phyloP scores from a whole-genome alignment of 2,329 filamentous ascomycete species.

The Venturia aucupariae region DNA sequence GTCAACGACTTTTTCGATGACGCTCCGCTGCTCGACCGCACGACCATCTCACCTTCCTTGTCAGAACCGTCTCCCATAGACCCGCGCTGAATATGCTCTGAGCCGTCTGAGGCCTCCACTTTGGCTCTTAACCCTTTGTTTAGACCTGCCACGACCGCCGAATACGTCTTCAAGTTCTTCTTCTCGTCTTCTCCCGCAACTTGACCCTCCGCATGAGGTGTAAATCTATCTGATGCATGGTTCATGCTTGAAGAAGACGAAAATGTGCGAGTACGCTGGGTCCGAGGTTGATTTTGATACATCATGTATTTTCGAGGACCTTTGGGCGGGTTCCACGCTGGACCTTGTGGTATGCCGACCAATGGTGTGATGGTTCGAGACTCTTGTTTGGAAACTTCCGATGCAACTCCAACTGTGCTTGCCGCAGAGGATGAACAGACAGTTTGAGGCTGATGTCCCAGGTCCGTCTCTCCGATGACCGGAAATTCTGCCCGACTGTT shows the following conservation, averaged over 20 bases:
- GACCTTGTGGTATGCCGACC: not conserved
- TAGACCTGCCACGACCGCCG: not conserved
- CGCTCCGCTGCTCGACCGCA: not conserved
- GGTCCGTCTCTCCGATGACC: not conserved
- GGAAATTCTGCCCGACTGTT: not conserved
- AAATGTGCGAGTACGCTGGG: not conserved
- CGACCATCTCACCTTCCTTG: not conserved
- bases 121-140: not conserved
- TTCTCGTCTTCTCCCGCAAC: not conserved
- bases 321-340: slow-evolving; percentile 3
- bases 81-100: too few relatives aligned
- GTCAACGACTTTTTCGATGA: not conserved
- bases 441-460: not conserved
- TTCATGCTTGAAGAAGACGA: not conserved
- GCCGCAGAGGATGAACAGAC: not conserved
- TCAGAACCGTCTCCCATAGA: not conserved
- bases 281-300: not conserved
- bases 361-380: not conserved
- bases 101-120: not conserved
- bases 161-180: not conserved
- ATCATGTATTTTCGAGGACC: not conserved
- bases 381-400: not conserved
- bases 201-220: not conserved
- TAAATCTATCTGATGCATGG: not conserved
- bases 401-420: not conserved